Evolutionary conservation across 345 rosid species (phyloP).

Genomic region (Eucalyptus virginea): DNA sequence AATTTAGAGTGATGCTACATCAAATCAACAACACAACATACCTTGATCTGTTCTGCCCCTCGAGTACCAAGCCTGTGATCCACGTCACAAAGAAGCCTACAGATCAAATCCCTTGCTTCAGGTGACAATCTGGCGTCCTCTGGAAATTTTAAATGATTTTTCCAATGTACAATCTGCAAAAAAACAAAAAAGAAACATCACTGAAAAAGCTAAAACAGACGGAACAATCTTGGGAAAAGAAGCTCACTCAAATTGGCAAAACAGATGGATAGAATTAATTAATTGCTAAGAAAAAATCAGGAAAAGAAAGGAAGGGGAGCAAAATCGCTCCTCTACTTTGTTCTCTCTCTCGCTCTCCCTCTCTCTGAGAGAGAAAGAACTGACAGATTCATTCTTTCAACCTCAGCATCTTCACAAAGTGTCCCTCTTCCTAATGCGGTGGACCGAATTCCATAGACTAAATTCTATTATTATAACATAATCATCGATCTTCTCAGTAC

Average conservation of each 20-base stretch:
- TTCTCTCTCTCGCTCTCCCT: neutral
- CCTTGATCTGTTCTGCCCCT: slow-evolving; percentile 68
- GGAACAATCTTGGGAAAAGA: neutral
- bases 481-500: neutral
- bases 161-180: slow-evolving; percentile 82
- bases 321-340: neutral
- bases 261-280: neutral
- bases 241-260: neutral
- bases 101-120: slow-evolving; percentile 71
- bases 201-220: neutral
- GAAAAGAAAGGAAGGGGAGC: neutral
- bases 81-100: slow-evolving; percentile 75
- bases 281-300: neutral
- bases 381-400: neutral
- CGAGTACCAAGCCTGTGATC: slow-evolving; percentile 76
- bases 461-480: neutral
- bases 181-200: neutral
- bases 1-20: neutral
- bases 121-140: slow-evolving; percentile 80
- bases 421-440: neutral
- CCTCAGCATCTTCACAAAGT: neutral
- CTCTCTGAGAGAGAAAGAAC: neutral
- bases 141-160: slow-evolving; percentile 66
- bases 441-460: neutral
- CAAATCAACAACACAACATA: slow-evolving; percentile 2